phyloP scores from a whole-genome alignment of 305 asterid genomes.

The Salvia sclarea region DNA sequence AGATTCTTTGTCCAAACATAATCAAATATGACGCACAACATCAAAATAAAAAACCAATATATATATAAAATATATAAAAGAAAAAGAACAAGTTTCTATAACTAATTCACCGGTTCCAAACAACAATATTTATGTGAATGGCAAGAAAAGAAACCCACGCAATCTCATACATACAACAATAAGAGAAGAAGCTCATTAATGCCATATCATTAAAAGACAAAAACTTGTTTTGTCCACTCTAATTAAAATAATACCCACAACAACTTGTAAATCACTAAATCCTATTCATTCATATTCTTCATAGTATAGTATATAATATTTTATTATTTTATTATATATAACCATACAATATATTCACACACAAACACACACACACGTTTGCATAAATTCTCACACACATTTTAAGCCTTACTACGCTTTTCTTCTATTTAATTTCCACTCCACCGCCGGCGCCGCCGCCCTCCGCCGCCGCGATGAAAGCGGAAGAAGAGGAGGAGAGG shows the following conservation, averaged over 20 bases:
- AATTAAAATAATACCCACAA: neutral
- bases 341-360: neutral
- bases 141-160: neutral
- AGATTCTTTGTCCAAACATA: neutral
- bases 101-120: neutral
- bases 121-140: neutral
- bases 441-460: neutral
- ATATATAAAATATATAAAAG: neutral
- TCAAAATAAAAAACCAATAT: too few relatives aligned
- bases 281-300: too few relatives aligned
- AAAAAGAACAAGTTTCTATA: neutral
- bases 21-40: neutral
- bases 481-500: conserved; percentile 18
- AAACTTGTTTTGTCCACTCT: conserved; percentile 4
- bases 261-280: conserved; percentile 3
- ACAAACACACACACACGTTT: neutral
- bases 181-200: neutral
- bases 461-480: conserved; percentile 34
- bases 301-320: too few relatives aligned
- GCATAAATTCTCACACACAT: conserved; percentile 29
- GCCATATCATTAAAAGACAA: neutral
- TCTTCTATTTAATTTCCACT: too few relatives aligned
- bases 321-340: conserved; percentile 1
- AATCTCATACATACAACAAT: neutral
- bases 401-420: too few relatives aligned